phyloP scores from a whole-genome alignment of 2,329 filamentous ascomycete species.

The Fusarium pininemorale region DNA sequence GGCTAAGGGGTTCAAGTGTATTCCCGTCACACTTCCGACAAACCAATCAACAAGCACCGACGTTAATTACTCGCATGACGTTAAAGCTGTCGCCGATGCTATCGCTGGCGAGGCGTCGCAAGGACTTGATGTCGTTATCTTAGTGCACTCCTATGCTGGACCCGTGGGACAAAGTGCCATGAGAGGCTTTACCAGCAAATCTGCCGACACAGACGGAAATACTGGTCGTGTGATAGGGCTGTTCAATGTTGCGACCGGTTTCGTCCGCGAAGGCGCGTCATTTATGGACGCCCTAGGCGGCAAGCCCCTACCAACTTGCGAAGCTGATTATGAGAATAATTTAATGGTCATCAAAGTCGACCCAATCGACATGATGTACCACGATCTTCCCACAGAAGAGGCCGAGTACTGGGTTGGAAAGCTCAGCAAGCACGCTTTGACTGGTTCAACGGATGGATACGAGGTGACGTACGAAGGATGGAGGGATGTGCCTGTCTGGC shows the following conservation, averaged over 20 bases:
- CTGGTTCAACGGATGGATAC: conserved; percentile 55
- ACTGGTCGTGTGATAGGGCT: conserved; percentile 55
- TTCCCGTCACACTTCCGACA: conserved; percentile 52
- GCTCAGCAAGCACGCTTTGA: conserved; percentile 54
- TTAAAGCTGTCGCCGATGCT: conserved; percentile 50
- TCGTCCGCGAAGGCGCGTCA: conserved; percentile 47
- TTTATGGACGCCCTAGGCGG: conserved; percentile 55
- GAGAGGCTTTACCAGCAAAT: conserved; percentile 49
- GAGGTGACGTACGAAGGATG: conserved; percentile 57
- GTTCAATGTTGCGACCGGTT: conserved; percentile 57
- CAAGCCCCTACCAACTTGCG: conserved; percentile 54
- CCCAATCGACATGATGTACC: conserved; percentile 57
- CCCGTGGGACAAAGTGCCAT: conserved; percentile 57
- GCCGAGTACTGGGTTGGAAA: conserved; percentile 52
- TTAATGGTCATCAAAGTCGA: conserved; percentile 51
- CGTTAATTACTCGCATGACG: conserved; percentile 53
- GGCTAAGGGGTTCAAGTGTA: conserved; percentile 45
- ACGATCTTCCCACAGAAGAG: conserved; percentile 57
- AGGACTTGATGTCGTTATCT: conserved; percentile 56
- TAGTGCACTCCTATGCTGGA: conserved; percentile 61
- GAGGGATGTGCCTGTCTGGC: conserved; percentile 58
- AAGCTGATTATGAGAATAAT: conserved; percentile 51
- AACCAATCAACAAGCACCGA: conserved; percentile 44
- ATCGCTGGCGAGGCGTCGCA: conserved; percentile 49
- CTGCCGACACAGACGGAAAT: neutral